Evolutionary conservation across 2,329 filamentous ascomycete species (phyloP).

Genomic region (Aspergillus tubingensis): DNA sequence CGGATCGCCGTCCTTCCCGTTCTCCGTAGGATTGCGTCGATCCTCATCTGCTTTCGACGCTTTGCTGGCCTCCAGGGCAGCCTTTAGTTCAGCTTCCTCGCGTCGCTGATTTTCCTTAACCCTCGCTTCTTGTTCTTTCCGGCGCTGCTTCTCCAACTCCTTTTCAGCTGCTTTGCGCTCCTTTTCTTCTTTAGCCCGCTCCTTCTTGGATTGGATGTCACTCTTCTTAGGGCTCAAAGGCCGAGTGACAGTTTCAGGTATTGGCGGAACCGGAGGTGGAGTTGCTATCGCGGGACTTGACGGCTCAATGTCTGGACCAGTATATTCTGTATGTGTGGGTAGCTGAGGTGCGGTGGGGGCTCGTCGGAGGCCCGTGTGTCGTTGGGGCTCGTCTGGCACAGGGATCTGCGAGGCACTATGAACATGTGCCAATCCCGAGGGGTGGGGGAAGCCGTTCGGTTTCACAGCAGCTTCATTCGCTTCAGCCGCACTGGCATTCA

Average conservation of each 20-base stretch:
- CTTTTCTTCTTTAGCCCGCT: conserved; percentile 59
- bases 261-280: conserved; percentile 30
- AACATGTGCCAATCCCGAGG: conserved; percentile 40
- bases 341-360: conserved; percentile 49
- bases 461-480: conserved; percentile 31
- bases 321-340: conserved; percentile 46
- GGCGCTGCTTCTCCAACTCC: conserved; percentile 55
- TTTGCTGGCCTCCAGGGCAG: conserved; percentile 67
- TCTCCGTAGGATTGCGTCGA: conserved; percentile 35
- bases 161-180: conserved; percentile 54
- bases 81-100: conserved; percentile 63
- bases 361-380: conserved; percentile 35
- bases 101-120: conserved; percentile 50
- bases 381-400: conserved; percentile 39
- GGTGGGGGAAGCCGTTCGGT: conserved; percentile 34
- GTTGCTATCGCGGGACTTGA: conserved; percentile 22
- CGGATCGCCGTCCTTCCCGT: conserved; percentile 47
- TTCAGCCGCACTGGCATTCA: conserved; percentile 45
- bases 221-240: conserved; percentile 58
- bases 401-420: conserved; percentile 42
- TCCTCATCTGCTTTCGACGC: conserved; percentile 60
- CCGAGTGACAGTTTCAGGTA: conserved; percentile 36
- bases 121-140: conserved; percentile 59
- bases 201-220: conserved; percentile 69
- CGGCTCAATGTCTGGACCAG: conserved; percentile 24